These are phyloP conservation scores for Globisporangium ultimum DNA, from an alignment of 352 stramenopile genomes.

Conservation along the genomic window DNA sequence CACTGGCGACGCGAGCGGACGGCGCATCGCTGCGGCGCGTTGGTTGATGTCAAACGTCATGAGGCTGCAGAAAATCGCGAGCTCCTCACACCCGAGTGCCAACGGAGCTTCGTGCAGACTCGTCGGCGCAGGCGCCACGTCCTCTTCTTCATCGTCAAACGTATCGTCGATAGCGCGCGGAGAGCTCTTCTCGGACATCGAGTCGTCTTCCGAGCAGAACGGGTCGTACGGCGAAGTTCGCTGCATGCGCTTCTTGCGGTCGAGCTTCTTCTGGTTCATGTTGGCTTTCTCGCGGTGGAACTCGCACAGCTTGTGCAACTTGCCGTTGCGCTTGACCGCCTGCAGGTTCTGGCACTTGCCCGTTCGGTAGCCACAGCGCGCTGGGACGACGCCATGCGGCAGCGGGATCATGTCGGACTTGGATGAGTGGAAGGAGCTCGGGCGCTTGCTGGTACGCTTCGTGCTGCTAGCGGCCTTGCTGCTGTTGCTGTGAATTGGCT, in stretches of 20 bases:
- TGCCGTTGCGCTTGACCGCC: constrained; percentile 78
- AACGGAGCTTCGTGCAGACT: constrained; percentile 63
- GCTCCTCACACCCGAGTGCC: constrained; percentile 56
- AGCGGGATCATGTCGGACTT: constrained; percentile 19
- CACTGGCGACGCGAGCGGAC: constrained; percentile 9
- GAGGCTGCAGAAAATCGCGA: constrained; percentile 76
- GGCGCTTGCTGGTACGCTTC: constrained; percentile 14
- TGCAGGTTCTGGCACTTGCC: constrained; percentile 82
- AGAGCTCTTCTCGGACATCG: constrained; percentile 27
- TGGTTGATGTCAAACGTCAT: constrained; percentile 66
- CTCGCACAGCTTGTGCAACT: constrained; percentile 83
- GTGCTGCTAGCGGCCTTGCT: constrained; percentile 2
- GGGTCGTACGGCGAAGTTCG: constrained; percentile 41
- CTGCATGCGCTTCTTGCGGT: constrained; percentile 80
- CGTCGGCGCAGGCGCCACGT: constrained; percentile 31
- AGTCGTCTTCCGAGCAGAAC: constrained; percentile 40
- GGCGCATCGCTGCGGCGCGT: constrained; percentile 8
- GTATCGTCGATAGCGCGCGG: constrained; percentile 50
- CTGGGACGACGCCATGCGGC: constrained; percentile 23
- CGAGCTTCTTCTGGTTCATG: constrained; percentile 84
- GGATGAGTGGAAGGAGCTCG: constrained; percentile 9
- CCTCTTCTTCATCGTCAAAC: constrained; percentile 15
- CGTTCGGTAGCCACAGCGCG: constrained; percentile 74
- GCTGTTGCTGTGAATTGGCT: constrained; percentile 14
- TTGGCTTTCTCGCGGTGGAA: constrained; percentile 83